These are phyloP conservation scores for Herpotrichia juniperi DNA, from an alignment of 2,329 filamentous ascomycete genomes.

Conservation along the genomic window DNA sequence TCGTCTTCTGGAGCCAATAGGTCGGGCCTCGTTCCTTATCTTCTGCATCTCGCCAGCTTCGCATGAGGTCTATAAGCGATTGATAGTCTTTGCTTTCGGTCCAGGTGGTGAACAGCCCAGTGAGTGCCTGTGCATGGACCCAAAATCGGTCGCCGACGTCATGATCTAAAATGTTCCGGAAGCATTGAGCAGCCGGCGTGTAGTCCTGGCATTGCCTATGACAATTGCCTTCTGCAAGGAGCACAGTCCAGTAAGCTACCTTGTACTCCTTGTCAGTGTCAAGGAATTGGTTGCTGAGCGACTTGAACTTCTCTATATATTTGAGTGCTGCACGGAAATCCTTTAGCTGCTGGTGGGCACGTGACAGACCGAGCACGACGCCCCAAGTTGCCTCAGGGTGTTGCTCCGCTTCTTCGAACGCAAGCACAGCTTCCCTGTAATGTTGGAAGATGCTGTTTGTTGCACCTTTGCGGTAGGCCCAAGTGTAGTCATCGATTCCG, in stretches of 20 bases:
- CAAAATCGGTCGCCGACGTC: background rate
- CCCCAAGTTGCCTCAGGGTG: too few relatives aligned
- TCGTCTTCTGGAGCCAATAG: slow-evolving; percentile 3
- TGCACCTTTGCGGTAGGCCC: too few relatives aligned
- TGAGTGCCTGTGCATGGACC: background rate
- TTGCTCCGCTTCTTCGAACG: too few relatives aligned
- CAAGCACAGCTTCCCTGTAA: too few relatives aligned
- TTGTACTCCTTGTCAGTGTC: slow-evolving; percentile 4
- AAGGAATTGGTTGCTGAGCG: background rate
- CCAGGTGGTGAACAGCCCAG: background rate
- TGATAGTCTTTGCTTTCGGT: background rate
- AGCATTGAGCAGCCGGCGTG: slow-evolving; percentile 1
- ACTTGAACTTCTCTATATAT: slow-evolving; percentile 4
- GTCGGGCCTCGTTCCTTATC: background rate
- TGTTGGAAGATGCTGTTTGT: too few relatives aligned
- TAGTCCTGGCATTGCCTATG: background rate
- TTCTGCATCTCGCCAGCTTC: background rate
- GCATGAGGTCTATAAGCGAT: slow-evolving; percentile 4
- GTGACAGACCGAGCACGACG: too few relatives aligned
- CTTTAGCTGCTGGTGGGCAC: too few relatives aligned
- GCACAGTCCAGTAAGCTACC: slow-evolving; percentile 1
- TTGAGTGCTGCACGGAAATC: too few relatives aligned
- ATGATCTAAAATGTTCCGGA: slow-evolving; percentile 4
- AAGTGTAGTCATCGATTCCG: too few relatives aligned
- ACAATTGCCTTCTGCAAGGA: slow-evolving; percentile 1